Conservation (phyloP, 2,329 filamentous ascomycete species). For the Rhynchosporium agropyri region DNA sequence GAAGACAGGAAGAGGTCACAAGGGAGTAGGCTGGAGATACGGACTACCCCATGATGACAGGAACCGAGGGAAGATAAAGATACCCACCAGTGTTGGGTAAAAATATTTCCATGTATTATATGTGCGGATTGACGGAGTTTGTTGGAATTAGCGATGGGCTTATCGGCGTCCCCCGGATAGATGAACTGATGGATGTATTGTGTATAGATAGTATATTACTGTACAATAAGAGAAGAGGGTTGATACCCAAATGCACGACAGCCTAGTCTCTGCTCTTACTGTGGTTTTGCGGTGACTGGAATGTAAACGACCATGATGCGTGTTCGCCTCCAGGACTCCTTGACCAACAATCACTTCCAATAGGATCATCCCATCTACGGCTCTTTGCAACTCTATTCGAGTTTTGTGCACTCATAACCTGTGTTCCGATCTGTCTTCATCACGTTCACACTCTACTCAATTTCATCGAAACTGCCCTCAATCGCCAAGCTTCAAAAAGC, state of each 20-base stretch:
- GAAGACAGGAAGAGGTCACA: conserved; percentile 52
- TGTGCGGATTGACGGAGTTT: conserved; percentile 19
- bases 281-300: not conserved
- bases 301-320: not conserved
- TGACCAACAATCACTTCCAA: no score
- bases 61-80: conserved; percentile 66
- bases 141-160: conserved; percentile 21
- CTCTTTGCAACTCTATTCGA: no score
- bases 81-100: conserved; percentile 59
- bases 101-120: conserved; percentile 23
- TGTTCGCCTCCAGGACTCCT: not conserved
- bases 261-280: not conserved
- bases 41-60: conserved; percentile 65
- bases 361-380: no score
- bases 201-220: conserved; percentile 26
- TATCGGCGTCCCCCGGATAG: conserved; percentile 2
- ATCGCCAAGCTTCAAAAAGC: conserved; percentile 5
- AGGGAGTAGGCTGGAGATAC: conserved; percentile 63
- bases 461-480: no score
- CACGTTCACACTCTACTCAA: no score
- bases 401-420: no score
- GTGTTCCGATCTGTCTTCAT: no score
- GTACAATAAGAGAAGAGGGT: conserved; percentile 13
- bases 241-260: not conserved
- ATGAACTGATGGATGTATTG: conserved; percentile 11